Conservation (phyloP, 768 basidiomycete genomes). For the Leccinellum albellum region DNA sequence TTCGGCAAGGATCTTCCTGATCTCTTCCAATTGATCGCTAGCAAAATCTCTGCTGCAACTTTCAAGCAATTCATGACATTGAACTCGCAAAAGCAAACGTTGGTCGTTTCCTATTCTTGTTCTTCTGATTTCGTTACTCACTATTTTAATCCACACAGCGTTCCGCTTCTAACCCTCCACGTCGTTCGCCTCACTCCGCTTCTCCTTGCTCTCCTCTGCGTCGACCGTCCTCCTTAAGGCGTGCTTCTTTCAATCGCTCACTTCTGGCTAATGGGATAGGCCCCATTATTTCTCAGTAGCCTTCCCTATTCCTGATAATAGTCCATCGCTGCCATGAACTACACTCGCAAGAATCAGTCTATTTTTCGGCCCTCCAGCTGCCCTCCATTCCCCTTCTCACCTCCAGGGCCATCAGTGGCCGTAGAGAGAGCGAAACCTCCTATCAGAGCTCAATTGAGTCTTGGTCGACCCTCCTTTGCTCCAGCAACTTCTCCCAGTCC, state of each 20-base stretch:
- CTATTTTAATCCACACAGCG: conserved; percentile 13
- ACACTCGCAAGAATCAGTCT: conserved; percentile 63
- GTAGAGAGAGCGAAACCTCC: conserved; percentile 50
- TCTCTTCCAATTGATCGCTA: not conserved
- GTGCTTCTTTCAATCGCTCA: conserved; percentile 10
- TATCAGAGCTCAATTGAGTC: conserved; percentile 57
- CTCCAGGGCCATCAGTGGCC: conserved; percentile 35
- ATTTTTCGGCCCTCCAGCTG: conserved; percentile 64
- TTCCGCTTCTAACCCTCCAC: conserved; percentile 35
- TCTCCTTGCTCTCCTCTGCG: conserved; percentile 56
- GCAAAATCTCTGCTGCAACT: not conserved
- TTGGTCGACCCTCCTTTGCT: conserved; percentile 50
- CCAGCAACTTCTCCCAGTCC: conserved; percentile 31
- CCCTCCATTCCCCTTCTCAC: conserved; percentile 52
- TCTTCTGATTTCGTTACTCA: not conserved
- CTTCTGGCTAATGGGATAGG: conserved; percentile 42
- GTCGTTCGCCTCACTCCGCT: conserved; percentile 58
- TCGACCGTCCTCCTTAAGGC: conserved; percentile 76
- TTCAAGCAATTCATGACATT: conserved; percentile 52
- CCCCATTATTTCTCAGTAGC: not conserved
- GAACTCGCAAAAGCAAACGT: conserved; percentile 35
- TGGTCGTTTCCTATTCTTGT: conserved; percentile 2
- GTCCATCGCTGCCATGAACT: conserved; percentile 42
- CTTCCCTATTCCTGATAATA: not conserved
- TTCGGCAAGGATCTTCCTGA: no score